phyloP scores from a whole-genome alignment of 352 stramenopile genomes.

The Pythium pyrilobum region DNA sequence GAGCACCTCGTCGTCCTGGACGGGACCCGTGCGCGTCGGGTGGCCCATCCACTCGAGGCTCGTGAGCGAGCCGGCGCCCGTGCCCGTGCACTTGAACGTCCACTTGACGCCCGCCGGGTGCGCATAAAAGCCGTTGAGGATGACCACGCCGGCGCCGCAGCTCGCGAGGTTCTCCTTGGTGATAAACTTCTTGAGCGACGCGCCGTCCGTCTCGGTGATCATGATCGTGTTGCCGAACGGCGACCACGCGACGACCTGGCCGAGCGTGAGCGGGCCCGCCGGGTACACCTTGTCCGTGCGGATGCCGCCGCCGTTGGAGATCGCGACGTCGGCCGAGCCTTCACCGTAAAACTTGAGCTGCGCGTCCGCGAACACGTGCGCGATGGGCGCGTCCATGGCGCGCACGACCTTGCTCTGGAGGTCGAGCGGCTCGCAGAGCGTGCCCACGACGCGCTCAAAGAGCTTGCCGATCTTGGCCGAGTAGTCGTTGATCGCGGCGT shows the following conservation, averaged over 20 bases:
- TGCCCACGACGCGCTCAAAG: slow-evolving; percentile 40
- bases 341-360: slow-evolving; percentile 45
- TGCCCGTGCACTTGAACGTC: slow-evolving; percentile 49
- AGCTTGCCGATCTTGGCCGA: slow-evolving; percentile 32
- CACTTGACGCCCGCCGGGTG: slow-evolving; percentile 67
- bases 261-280: slow-evolving; percentile 43
- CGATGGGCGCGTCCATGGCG: slow-evolving; percentile 42
- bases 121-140: slow-evolving; percentile 61
- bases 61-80: slow-evolving; percentile 29
- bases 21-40: slow-evolving; percentile 34
- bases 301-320: slow-evolving; percentile 68
- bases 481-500: slow-evolving; percentile 48
- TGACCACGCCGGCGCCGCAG: slow-evolving; percentile 39
- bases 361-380: slow-evolving; percentile 48
- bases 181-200: slow-evolving; percentile 57
- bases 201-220: slow-evolving; percentile 48
- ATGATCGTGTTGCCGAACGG: slow-evolving; percentile 67
- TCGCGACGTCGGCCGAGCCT: slow-evolving; percentile 37
- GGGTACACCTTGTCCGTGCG: slow-evolving; percentile 55
- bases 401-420: slow-evolving; percentile 47
- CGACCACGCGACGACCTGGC: slow-evolving; percentile 53
- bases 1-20: slow-evolving; percentile 54
- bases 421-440: slow-evolving; percentile 49
- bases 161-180: slow-evolving; percentile 37
- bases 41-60: slow-evolving; percentile 56